Evolutionary conservation across 805 yeast genomes (phyloP).

Genomic region (Candida boidinii): DNA sequence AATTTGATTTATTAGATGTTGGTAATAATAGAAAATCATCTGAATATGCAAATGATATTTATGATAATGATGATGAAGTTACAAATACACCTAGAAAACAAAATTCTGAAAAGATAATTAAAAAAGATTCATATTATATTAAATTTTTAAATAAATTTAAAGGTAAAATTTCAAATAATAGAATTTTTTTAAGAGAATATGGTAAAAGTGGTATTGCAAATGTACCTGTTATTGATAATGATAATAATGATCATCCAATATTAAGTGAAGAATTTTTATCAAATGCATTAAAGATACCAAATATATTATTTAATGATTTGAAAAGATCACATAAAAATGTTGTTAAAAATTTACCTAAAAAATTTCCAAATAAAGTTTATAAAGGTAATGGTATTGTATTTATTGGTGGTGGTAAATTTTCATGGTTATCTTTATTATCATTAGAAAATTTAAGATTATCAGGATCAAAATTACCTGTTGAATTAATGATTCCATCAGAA

Average conservation of each 20-base stretch:
- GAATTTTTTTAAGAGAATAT: slow-evolving; percentile 13
- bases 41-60: background rate
- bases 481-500: slow-evolving; percentile 38
- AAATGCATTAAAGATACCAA: slow-evolving; percentile 38
- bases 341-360: slow-evolving; percentile 28
- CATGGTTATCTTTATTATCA: slow-evolving; percentile 52
- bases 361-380: slow-evolving; percentile 31
- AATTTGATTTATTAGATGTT: slow-evolving; percentile 11
- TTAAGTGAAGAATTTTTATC: slow-evolving; percentile 46
- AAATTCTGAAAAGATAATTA: too few relatives aligned
- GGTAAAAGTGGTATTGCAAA: slow-evolving; percentile 20
- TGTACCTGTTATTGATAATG: slow-evolving; percentile 23
- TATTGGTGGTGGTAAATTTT: slow-evolving; percentile 69
- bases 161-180: slow-evolving; percentile 3
- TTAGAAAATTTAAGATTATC: slow-evolving; percentile 36
- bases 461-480: slow-evolving; percentile 42
- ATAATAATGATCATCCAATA: slow-evolving; percentile 22
- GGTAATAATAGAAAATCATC: too few relatives aligned
- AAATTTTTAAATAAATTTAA: too few relatives aligned
- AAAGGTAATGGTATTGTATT: slow-evolving; percentile 55
- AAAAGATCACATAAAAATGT: slow-evolving; percentile 37
- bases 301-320: slow-evolving; percentile 34
- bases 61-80: background rate
- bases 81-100: background rate
- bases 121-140: background rate